phyloP scores from a whole-genome alignment of 495 filamentous ascomycete genomes.

The Neurospora sp. region DNA sequence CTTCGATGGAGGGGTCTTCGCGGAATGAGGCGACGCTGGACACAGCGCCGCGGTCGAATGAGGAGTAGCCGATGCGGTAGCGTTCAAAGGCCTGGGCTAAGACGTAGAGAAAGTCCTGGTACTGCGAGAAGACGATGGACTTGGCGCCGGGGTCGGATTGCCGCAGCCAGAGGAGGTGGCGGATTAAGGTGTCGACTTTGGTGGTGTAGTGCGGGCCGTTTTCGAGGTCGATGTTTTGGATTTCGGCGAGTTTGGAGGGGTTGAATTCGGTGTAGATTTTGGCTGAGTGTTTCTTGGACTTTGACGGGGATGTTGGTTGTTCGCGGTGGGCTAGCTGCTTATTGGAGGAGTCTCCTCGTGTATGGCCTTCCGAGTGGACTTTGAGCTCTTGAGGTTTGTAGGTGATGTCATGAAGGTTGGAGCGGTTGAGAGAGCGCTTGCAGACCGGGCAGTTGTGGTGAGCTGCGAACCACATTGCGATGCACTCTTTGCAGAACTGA shows the following conservation, averaged over 20 bases:
- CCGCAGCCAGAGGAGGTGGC: constrained; percentile 78
- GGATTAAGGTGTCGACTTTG: constrained; percentile 75
- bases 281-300: constrained; percentile 4
- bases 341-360: not conserved
- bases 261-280: constrained; percentile 72
- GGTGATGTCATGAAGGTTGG: constrained; percentile 71
- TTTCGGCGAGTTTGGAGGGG: constrained; percentile 59
- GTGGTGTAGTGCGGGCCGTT: constrained; percentile 61
- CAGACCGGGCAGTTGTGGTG: constrained; percentile 65
- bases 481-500: constrained; percentile 79
- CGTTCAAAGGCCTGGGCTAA: constrained; percentile 54
- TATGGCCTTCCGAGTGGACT: constrained; percentile 52
- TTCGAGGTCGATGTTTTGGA: constrained; percentile 69
- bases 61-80: constrained; percentile 61
- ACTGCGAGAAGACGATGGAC: constrained; percentile 82
- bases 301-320: constrained; percentile 3
- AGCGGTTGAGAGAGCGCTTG: constrained; percentile 49
- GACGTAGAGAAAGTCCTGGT: constrained; percentile 65
- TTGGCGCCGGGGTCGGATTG: constrained; percentile 79
- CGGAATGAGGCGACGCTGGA: constrained; percentile 65
- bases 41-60: constrained; percentile 41
- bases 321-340: not conserved
- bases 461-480: constrained; percentile 60
- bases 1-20: constrained; percentile 62
- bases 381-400: constrained; percentile 65